Conservation (phyloP, 441 rosid species). For the Brassica hybrid region DNA sequence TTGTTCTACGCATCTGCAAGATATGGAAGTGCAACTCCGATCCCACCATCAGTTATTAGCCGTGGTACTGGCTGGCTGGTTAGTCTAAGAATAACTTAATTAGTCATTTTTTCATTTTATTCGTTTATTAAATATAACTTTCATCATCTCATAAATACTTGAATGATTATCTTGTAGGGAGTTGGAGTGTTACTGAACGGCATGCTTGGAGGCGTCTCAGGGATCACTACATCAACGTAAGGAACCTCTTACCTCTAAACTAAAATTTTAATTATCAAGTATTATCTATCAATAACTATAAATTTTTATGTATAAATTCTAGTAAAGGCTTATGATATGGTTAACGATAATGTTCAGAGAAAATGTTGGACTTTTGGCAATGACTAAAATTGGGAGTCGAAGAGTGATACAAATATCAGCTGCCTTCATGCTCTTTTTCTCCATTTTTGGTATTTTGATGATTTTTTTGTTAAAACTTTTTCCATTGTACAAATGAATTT, state of each 20-base stretch:
- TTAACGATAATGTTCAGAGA: conserved; percentile 48
- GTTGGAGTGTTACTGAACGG: conserved; percentile 67
- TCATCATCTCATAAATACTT: conserved; percentile 15
- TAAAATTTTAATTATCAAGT: neutral
- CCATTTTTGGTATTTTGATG: conserved; percentile 70
- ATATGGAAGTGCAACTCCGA: conserved; percentile 79
- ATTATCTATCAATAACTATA: neutral
- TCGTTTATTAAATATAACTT: neutral
- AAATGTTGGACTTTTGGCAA: conserved; percentile 79
- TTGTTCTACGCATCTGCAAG: conserved; percentile 73
- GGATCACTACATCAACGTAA: conserved; percentile 66
- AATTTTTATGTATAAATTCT: neutral
- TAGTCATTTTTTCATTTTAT: neutral
- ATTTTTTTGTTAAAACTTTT: neutral
- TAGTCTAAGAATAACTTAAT: conserved; percentile 11
- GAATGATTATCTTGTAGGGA: conserved; percentile 54
- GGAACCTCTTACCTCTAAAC: conserved; percentile 7
- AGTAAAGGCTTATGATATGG: neutral
- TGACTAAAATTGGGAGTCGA: conserved; percentile 79
- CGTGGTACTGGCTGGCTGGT: conserved; percentile 91
- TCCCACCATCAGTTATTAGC: conserved; percentile 82
- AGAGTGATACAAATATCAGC: conserved; percentile 85
- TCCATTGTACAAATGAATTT: neutral
- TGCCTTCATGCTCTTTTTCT: conserved; percentile 74
- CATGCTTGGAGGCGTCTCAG: conserved; percentile 59